Base-by-base conservation (phyloP, 805 yeast genomes). In the Vanderwaltozyma verrucispora region DNA sequence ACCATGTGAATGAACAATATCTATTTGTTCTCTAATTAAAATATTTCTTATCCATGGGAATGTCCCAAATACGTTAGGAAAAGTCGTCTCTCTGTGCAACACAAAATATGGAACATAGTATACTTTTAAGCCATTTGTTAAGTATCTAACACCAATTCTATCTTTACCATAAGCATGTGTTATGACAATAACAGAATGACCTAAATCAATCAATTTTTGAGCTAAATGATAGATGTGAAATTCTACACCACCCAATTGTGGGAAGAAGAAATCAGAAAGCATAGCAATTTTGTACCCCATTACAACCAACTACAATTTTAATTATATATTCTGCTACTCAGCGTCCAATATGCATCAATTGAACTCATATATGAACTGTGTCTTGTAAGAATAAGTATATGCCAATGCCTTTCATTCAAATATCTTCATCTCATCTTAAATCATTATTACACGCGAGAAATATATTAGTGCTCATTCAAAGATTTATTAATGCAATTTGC, bases 191-290 rank as follows among this genome's bases (percentile, higher is more conserved):
- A 89, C 96, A 4, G 83, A 74, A 53, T 88, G 96, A 8, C 96
- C 96, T 28, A 78, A 60, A 16, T 73, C 74, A 9, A 85, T 79
- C 38, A 88, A 71, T 51, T 80, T 75, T 58, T 86, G 94, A 0
- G 97, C 79, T 18, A 92, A 62, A 57, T 92, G 97, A 58, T 85
- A 86, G 14, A 89, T 83, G 56, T 92, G 98, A 44, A 89, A 77
- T 58, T 92, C 99, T 2, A 92, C 94, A 9, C 99, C 99, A 3
- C 99, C 99, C 0, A 96, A 81, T 56, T 92, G 98, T 10, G 99
- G 99, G 62, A 83, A 92, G 73, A 92, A 92, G 67, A 87, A 92
- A 61, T 92, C 99, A 31, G 94, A 83, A 4, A 88, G 84, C 96
- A 92, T 88, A 7, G 60, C 62, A 35, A 57, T 48, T 36, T 53